Conservation (phyloP, 108 stramenopile species). For the Skeletonema costatum region DNA sequence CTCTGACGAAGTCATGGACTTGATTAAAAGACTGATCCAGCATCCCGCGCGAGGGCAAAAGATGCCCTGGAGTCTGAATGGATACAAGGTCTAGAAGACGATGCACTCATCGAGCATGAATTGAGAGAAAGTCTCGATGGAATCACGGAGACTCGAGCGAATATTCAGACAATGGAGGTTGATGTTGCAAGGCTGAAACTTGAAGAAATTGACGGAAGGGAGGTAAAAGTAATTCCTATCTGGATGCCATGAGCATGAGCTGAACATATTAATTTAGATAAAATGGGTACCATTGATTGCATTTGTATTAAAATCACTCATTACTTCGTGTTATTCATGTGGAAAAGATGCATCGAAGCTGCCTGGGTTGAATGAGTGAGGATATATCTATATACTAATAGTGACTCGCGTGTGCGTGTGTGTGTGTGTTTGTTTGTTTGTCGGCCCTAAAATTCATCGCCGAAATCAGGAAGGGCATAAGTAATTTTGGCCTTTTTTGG, state of each 20-base stretch:
- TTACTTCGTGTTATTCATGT: neutral
- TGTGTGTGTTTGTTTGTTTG: too few species aligned
- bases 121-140: constrained; percentile 9
- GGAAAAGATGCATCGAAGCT: neutral
- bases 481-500: too few species aligned
- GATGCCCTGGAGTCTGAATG: constrained; percentile 95
- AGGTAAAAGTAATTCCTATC: neutral
- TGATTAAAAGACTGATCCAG: constrained; percentile 84
- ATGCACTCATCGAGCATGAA: neutral
- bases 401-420: too few species aligned
- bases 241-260: neutral
- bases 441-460: too few species aligned
- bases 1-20: constrained; percentile 89
- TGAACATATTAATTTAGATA: neutral
- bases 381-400: too few species aligned
- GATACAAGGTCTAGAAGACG: constrained; percentile 53
- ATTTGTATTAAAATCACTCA: neutral
- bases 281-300: too few species aligned
- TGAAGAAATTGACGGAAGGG: neutral
- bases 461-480: too few species aligned
- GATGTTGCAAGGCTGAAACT: too few species aligned
- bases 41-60: constrained; percentile 87
- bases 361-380: too few species aligned
- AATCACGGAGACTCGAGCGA: neutral
- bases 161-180: neutral